A percentile compares a stretch with the other conserved stretches of the same genome.
Conservation (phyloP, 1,284 basidiomycete genomes). For the Boletus putidus region DNA sequence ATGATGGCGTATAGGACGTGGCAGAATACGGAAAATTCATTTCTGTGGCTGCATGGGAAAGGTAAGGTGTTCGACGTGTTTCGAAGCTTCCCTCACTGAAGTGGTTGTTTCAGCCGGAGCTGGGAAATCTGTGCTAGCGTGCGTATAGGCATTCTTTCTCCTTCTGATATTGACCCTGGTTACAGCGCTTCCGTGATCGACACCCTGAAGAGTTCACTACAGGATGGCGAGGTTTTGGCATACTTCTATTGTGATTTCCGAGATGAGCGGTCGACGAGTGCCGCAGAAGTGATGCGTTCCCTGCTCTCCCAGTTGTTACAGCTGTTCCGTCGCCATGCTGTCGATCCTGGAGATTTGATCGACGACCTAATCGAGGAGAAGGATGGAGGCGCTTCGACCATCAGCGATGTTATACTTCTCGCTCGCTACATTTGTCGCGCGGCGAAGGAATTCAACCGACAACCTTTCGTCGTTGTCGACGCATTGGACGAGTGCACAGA, state of each 20-base stretch:
- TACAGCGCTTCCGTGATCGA: slow-evolving; percentile 19
- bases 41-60: slow-evolving; percentile 25
- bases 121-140: slow-evolving; percentile 30
- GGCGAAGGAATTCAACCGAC: background rate
- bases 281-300: slow-evolving; percentile 16
- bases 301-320: slow-evolving; percentile 10
- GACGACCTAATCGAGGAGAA: background rate
- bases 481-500: slow-evolving; percentile 20
- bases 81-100: background rate
- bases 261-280: slow-evolving; percentile 2
- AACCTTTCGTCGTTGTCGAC: slow-evolving; percentile 14
- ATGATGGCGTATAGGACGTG: slow-evolving; percentile 7
- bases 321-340: background rate
- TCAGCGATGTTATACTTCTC: background rate
- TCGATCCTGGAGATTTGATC: background rate
- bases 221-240: background rate
- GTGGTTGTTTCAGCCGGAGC: background rate
- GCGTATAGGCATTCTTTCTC: background rate
- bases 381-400: background rate
- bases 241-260: slow-evolving; percentile 22
- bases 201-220: background rate
- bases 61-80: background rate
- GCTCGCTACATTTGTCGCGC: slow-evolving; percentile 1
- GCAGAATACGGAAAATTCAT: slow-evolving; percentile 8
- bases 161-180: background rate